Conservation (phyloP, 768 basidiomycete genomes). For the Mycena pura region DNA sequence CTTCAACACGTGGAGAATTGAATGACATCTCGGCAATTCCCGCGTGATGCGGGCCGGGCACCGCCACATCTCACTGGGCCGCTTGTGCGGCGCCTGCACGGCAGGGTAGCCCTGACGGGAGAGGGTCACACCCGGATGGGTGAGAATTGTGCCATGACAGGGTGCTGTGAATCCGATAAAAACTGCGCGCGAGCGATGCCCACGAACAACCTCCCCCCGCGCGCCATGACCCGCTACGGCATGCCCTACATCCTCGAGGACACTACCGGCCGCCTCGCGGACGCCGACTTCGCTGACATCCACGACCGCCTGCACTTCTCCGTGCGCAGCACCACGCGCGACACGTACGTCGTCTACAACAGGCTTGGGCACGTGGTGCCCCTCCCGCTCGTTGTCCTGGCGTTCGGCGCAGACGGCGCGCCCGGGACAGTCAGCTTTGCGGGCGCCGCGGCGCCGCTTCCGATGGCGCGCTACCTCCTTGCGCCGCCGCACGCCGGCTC, state of each 20-base stretch:
- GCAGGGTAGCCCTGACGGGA: too few species aligned
- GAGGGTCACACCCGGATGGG: too few species aligned
- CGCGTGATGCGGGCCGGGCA: too few species aligned
- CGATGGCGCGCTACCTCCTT: conserved; percentile 48
- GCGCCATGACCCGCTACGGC: conserved; percentile 52
- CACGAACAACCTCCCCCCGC: neutral
- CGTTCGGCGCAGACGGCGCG: conserved; percentile 55
- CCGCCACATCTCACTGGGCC: too few species aligned
- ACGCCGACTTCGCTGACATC: conserved; percentile 67
- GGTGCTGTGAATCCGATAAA: too few species aligned
- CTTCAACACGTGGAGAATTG: too few species aligned
- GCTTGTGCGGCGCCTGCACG: too few species aligned
- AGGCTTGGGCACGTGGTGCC: conserved; percentile 33
- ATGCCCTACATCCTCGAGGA: conserved; percentile 72
- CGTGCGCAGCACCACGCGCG: conserved; percentile 55
- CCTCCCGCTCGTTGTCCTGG: conserved; percentile 53
- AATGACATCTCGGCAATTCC: too few species aligned
- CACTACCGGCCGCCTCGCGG: conserved; percentile 57
- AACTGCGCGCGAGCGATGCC: too few species aligned
- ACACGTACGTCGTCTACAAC: conserved; percentile 61
- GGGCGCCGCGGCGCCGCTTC: conserved; percentile 51
- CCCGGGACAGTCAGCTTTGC: conserved; percentile 61
- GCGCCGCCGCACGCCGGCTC: conserved; percentile 40
- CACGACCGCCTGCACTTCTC: conserved; percentile 62
- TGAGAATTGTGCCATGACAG: neutral